Evolutionary conservation across 2,329 filamentous ascomycete species (phyloP).

Genomic region (Lachnellula willkommii): DNA sequence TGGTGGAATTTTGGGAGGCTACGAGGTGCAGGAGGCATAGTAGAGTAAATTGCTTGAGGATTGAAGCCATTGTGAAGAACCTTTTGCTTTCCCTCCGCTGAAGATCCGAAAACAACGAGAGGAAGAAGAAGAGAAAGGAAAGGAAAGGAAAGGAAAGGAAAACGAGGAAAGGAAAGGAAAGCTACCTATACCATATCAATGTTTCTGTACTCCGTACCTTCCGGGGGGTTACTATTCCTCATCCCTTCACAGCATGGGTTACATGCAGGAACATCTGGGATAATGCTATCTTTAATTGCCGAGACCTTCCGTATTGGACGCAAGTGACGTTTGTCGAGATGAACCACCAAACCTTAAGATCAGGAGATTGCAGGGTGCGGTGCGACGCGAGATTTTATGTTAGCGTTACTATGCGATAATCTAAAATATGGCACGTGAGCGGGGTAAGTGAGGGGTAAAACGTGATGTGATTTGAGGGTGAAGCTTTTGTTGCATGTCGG

Average conservation of each 20-base stretch:
- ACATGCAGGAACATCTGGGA: background rate
- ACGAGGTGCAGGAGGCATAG: background rate
- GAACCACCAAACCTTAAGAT: background rate
- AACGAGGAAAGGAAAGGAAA: background rate
- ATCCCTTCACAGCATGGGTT: background rate
- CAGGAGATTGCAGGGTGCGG: background rate
- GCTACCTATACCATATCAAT: background rate
- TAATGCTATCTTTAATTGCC: background rate
- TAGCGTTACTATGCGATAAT: background rate
- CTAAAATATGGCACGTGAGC: background rate
- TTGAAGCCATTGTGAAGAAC: background rate
- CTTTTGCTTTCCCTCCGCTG: background rate
- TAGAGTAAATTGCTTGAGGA: background rate
- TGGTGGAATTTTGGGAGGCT: background rate
- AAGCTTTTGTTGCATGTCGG: background rate
- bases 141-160: background rate
- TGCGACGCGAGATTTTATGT: background rate
- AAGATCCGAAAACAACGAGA: background rate
- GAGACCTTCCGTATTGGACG: background rate
- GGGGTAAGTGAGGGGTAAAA: background rate
- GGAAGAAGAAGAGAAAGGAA: background rate
- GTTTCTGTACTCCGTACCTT: background rate
- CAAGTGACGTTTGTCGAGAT: background rate
- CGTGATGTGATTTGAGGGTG: background rate
- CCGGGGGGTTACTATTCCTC: background rate